These are phyloP conservation scores for Triticum timopheevii DNA, from an alignment of 176 grass and related monocot genomes.

Conservation along the genomic window DNA sequence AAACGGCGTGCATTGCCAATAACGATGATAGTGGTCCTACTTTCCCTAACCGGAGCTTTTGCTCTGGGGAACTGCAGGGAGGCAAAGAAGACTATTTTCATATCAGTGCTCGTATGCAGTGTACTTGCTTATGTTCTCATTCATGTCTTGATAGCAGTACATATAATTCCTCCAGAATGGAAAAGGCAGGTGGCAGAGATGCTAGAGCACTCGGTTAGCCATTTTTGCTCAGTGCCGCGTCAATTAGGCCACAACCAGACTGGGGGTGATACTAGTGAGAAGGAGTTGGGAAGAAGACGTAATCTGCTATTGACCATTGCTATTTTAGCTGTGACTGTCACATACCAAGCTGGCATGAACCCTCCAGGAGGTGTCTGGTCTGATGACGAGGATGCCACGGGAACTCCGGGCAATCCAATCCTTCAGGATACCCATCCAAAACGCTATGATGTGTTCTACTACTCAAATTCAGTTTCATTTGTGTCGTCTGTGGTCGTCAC, in stretches of 20 bases:
- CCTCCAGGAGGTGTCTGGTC: constrained; percentile 48
- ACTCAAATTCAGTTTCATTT: constrained; percentile 41
- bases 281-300: constrained; percentile 27
- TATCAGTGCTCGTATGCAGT: not conserved
- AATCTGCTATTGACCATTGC: constrained; percentile 32
- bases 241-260: not conserved
- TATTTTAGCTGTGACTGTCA: constrained; percentile 38
- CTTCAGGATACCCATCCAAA: constrained; percentile 22
- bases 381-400: constrained; percentile 16
- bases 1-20: constrained; percentile 28
- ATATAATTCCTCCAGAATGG: constrained; percentile 25
- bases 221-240: not conserved
- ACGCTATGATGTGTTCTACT: constrained; percentile 38
- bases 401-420: constrained; percentile 25
- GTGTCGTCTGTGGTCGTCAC: constrained; percentile 39
- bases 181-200: not conserved
- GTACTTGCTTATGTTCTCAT: constrained; percentile 24
- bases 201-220: not conserved
- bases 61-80: constrained; percentile 32
- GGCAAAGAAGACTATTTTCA: not conserved
- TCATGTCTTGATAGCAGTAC: constrained; percentile 38
- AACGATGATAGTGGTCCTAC: constrained; percentile 44
- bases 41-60: constrained; percentile 34
- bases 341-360: constrained; percentile 51
- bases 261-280: not conserved